A percentile compares a stretch with the other conserved stretches of the same genome.
phyloP scores from a whole-genome alignment of 768 basidiomycete species.

The Melanogaster broomeanus region DNA sequence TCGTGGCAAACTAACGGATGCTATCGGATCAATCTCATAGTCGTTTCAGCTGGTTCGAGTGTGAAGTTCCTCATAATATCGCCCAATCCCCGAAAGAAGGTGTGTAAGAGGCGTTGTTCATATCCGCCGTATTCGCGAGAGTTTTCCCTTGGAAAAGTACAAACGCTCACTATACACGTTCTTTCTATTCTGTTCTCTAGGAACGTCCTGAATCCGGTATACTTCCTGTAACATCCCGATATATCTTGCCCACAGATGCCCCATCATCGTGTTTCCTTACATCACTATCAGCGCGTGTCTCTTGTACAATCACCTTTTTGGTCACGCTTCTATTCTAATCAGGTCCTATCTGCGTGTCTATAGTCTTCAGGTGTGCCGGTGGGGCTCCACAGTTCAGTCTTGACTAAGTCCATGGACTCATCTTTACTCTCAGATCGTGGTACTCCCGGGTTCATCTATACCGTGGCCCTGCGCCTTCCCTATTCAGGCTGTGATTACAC shows the following conservation, averaged over 20 bases:
- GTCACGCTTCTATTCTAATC: constrained; percentile 9
- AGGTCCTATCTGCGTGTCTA: constrained; percentile 6
- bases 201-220: constrained; percentile 6
- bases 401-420: constrained; percentile 22
- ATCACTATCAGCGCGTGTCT: constrained; percentile 16
- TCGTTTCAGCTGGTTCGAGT: constrained; percentile 9
- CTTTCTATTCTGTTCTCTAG: constrained; percentile 25
- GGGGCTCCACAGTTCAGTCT: constrained; percentile 13
- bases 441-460: constrained; percentile 8
- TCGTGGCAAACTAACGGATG: constrained; percentile 1
- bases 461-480: constrained; percentile 7
- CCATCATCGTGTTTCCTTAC: constrained; percentile 28
- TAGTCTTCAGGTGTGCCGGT: constrained; percentile 3
- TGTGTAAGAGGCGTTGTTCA: constrained; percentile 24
- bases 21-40: constrained; percentile 16
- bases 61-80: constrained; percentile 24
- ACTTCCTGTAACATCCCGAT: constrained; percentile 12
- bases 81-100: constrained; percentile 20
- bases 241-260: constrained; percentile 15
- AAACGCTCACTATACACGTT: constrained; percentile 10
- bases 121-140: constrained; percentile 27
- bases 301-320: constrained; percentile 15
- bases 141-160: constrained; percentile 21
- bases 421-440: constrained; percentile 6
- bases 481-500: constrained; percentile 13